A percentile compares a stretch with the other conserved stretches of the same genome.
phyloP scores from a whole-genome alignment of 345 rosid genomes.

The Arabis alpina region DNA sequence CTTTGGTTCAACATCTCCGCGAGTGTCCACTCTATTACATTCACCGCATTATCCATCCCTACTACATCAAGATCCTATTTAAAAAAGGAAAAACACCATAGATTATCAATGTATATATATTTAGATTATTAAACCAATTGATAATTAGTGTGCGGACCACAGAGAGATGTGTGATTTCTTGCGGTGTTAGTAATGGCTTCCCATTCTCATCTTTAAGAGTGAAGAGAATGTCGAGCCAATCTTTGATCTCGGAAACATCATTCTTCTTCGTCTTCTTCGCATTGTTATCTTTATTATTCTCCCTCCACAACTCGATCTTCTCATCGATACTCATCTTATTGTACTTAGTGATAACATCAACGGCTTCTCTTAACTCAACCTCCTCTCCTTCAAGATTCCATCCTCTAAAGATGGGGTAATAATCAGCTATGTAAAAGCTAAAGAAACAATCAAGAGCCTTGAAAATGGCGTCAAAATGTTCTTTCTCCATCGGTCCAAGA shows the following conservation, averaged over 20 bases:
- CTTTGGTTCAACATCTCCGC: conserved; percentile 49
- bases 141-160: not conserved
- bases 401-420: conserved; percentile 5
- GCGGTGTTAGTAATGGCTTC: conserved; percentile 15
- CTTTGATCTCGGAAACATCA: not conserved
- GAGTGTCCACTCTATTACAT: conserved; percentile 45
- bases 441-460: conserved; percentile 18
- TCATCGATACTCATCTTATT: conserved; percentile 40
- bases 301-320: conserved; percentile 20
- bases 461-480: conserved; percentile 37
- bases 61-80: conserved; percentile 42
- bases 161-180: conserved; percentile 20
- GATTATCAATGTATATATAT: not conserved
- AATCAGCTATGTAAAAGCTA: conserved; percentile 13
- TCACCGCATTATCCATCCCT: conserved; percentile 43
- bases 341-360: conserved; percentile 23
- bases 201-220: conserved; percentile 24
- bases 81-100: not conserved
- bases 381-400: conserved; percentile 45
- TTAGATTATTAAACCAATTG: not conserved
- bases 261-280: not conserved
- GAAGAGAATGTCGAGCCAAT: conserved; percentile 24
- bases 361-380: conserved; percentile 28
- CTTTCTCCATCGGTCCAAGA: conserved; percentile 25
- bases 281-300: not conserved